A percentile compares a stretch with the other conserved stretches of the same genome.
Evolutionary conservation across 768 basidiomycete genomes (phyloP).

Genomic region (Lyophyllum semitale): DNA sequence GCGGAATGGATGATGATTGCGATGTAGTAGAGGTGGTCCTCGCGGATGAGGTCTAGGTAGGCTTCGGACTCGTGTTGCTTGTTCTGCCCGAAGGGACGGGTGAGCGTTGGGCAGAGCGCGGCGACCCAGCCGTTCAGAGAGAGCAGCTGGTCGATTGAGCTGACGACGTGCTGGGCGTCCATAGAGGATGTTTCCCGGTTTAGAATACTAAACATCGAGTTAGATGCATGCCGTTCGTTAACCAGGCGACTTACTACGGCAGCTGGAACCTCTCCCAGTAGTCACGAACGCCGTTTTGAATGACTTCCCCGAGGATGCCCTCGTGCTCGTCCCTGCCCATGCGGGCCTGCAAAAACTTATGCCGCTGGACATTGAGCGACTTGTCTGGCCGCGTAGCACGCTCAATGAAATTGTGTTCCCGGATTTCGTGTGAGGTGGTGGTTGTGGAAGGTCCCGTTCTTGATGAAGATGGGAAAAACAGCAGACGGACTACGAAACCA

Average conservation of each 20-base stretch:
- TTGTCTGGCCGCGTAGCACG: conserved; percentile 65
- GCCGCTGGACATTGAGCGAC: conserved; percentile 83
- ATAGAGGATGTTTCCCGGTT: conserved; percentile 83
- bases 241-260: conserved; percentile 69
- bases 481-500: conserved; percentile 34
- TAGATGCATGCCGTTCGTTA: neutral
- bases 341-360: conserved; percentile 85
- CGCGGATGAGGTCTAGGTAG: conserved; percentile 85
- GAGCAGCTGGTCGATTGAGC: conserved; percentile 90
- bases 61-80: conserved; percentile 67
- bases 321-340: conserved; percentile 84
- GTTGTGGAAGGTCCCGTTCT: conserved; percentile 21
- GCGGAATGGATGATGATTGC: conserved; percentile 97
- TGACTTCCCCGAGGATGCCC: conserved; percentile 77
- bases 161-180: conserved; percentile 88
- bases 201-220: conserved; percentile 57
- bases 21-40: conserved; percentile 89
- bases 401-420: conserved; percentile 55
- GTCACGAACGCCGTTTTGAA: conserved; percentile 77
- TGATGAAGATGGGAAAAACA: conserved; percentile 37
- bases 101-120: conserved; percentile 89
- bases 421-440: conserved; percentile 41
- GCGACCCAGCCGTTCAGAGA: conserved; percentile 98
- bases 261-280: conserved; percentile 93
- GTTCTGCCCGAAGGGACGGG: conserved; percentile 94